Conservation (phyloP, 805 yeast species). For the Suhomyces prunicola region DNA sequence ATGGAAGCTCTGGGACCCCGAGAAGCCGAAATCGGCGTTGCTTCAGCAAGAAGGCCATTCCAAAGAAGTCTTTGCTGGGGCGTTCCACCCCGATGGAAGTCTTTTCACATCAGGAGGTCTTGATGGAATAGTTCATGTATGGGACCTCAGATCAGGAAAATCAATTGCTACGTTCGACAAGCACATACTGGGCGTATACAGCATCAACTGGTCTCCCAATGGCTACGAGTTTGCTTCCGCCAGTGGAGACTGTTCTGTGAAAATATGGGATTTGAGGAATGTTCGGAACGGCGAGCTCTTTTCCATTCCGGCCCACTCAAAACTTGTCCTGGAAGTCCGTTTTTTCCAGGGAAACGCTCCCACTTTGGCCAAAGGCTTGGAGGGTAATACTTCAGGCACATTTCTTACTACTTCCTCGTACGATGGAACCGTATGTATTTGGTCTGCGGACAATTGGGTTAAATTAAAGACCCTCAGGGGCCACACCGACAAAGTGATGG, state of each 20-base stretch:
- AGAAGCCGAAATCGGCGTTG: conserved; percentile 43
- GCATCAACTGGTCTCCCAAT: conserved; percentile 70
- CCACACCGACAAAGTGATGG: conserved; percentile 65
- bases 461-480: conserved; percentile 51
- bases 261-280: conserved; percentile 81
- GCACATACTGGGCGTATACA: conserved; percentile 70
- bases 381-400: conserved; percentile 35
- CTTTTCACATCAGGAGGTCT: conserved; percentile 73
- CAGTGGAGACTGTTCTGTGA: conserved; percentile 75
- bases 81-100: conserved; percentile 76
- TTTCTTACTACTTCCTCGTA: conserved; percentile 62
- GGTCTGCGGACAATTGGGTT: conserved; percentile 73
- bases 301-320: conserved; percentile 72
- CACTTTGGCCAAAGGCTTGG: conserved; percentile 21
- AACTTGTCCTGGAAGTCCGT: conserved; percentile 62
- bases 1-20: conserved; percentile 85
- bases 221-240: conserved; percentile 80
- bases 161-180: conserved; percentile 56
- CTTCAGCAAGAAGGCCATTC: conserved; percentile 84
- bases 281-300: conserved; percentile 32
- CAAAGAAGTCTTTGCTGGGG: conserved; percentile 60
- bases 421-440: conserved; percentile 60
- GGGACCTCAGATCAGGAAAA: conserved; percentile 86
- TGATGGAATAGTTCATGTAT: conserved; percentile 68
- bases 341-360: conserved; percentile 37